phyloP scores from a whole-genome alignment of 352 stramenopile species.

The Pythium oligandrum region DNA sequence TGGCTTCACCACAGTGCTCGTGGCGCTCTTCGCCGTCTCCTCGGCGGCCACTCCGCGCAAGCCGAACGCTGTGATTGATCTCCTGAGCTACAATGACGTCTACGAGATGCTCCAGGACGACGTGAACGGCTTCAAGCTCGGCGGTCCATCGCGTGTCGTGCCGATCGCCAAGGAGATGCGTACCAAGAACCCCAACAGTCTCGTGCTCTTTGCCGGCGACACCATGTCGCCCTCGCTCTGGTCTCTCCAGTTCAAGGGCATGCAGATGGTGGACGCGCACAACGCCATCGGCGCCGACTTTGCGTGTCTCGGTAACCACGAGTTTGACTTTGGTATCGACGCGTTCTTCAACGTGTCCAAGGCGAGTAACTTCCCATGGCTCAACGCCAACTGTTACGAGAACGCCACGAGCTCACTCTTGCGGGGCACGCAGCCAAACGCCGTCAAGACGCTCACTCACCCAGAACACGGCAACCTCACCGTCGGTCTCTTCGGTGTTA shows the following conservation, averaged over 20 bases:
- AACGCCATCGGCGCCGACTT: constrained; percentile 23
- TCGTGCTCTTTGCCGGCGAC: constrained; percentile 25
- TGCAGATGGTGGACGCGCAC: constrained; percentile 29
- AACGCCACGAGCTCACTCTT: constrained; percentile 14
- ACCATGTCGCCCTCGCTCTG: constrained; percentile 31
- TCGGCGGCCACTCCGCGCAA: background rate
- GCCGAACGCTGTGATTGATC: constrained; percentile 12
- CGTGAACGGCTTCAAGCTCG: constrained; percentile 15
- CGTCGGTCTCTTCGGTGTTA: constrained; percentile 25
- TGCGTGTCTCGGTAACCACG: constrained; percentile 26
- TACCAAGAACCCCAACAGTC: constrained; percentile 17
- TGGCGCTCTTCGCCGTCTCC: background rate
- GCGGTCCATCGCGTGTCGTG: constrained; percentile 24
- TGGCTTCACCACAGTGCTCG: background rate
- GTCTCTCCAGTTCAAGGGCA: constrained; percentile 24
- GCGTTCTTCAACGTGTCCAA: constrained; percentile 23
- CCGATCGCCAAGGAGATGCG: constrained; percentile 22
- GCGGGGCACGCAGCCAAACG: constrained; percentile 12
- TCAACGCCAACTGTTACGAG: constrained; percentile 30
- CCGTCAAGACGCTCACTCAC: constrained; percentile 18
- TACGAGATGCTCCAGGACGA: constrained; percentile 22
- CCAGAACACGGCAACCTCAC: constrained; percentile 16
- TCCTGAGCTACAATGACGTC: constrained; percentile 23
- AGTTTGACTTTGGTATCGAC: constrained; percentile 28
- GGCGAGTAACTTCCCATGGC: constrained; percentile 23